Conservation (phyloP, 345 rosid genomes). For the Melaleuca quinquenervia region DNA sequence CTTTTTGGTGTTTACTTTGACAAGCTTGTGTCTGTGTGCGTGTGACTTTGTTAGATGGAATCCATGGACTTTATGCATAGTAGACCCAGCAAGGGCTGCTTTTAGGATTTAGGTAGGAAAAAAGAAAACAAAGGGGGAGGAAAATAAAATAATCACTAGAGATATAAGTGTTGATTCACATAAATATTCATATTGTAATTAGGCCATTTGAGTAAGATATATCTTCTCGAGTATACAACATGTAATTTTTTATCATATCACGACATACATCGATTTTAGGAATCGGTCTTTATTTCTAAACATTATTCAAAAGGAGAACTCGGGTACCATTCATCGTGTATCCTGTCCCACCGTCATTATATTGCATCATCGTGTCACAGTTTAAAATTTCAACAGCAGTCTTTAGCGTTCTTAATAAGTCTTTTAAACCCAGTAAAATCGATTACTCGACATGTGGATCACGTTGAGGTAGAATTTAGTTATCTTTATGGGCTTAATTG, state of each 20-base stretch:
- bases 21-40: not conserved
- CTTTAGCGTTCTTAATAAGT: not conserved
- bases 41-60: not conserved
- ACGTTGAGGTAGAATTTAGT: not conserved
- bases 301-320: not conserved
- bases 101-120: not conserved
- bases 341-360: not conserved
- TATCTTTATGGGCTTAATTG: not conserved
- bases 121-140: not conserved
- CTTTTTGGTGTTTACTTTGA: not conserved
- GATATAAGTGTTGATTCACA: not conserved
- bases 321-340: too few relatives aligned
- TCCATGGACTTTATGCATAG: not conserved
- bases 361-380: not conserved
- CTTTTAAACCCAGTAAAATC: not conserved
- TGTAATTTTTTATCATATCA: not conserved
- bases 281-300: not conserved
- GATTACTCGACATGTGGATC: not conserved
- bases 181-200: not conserved
- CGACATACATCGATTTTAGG: not conserved
- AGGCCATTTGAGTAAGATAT: not conserved
- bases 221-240: not conserved
- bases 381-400: not conserved
- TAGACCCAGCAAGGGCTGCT: not conserved
- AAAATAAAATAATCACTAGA: not conserved